phyloP scores from a whole-genome alignment of 495 filamentous ascomycete genomes.

The Xylaria telfairii region DNA sequence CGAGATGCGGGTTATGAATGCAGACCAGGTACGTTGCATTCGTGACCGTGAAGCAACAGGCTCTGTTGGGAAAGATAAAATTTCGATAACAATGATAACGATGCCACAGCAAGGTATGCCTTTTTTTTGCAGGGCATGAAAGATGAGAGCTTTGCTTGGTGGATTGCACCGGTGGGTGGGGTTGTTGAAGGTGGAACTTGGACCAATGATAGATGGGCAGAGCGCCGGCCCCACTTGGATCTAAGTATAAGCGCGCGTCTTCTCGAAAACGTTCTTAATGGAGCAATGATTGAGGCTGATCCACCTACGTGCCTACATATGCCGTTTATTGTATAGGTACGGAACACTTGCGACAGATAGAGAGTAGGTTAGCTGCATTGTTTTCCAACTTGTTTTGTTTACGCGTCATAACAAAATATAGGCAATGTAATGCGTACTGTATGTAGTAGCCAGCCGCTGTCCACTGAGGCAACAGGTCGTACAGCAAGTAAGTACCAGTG shows the following conservation, averaged over 20 bases:
- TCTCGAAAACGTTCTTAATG: background rate
- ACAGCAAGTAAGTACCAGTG: no score
- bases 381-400: background rate
- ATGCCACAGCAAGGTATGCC: conserved; percentile 5
- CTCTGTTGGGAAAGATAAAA: conserved; percentile 26
- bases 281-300: background rate
- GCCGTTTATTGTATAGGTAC: no score
- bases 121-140: background rate
- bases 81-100: conserved; percentile 24
- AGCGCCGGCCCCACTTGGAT: background rate
- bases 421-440: background rate
- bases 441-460: background rate
- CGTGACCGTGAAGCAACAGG: conserved; percentile 25
- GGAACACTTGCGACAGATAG: background rate
- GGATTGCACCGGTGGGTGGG: background rate
- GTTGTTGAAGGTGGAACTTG: background rate
- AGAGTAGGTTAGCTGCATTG: background rate
- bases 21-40: conserved; percentile 19
- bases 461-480: background rate
- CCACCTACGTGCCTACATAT: background rate
- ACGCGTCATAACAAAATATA: background rate
- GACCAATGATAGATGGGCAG: background rate
- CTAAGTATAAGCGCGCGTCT: conserved; percentile 7
- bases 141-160: background rate
- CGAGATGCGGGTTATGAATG: conserved; percentile 4